These are phyloP conservation scores for Antitrichia curtipendula DNA, from an alignment of 225 moss, liverwort and hornwort species.

Conservation along the genomic window DNA sequence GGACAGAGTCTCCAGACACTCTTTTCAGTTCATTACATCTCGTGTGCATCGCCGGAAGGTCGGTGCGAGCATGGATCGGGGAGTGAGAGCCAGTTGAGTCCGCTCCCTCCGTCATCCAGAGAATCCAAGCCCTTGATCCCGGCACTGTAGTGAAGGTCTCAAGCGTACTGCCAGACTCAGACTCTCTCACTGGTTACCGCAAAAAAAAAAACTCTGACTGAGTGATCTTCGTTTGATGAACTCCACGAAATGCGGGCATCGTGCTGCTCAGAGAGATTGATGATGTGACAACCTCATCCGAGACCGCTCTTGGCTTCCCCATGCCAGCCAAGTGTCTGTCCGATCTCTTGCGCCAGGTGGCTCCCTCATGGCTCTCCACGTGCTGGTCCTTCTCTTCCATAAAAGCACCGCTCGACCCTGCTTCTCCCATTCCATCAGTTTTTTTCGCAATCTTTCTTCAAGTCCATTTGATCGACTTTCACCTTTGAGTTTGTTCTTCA, in stretches of 20 bases:
- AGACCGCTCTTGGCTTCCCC: not conserved
- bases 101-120: not conserved
- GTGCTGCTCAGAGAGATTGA: not conserved
- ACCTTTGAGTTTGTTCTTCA: too few relatives aligned
- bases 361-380: not conserved
- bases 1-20: conserved; percentile 28
- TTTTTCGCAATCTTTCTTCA: not conserved
- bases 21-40: conserved; percentile 35
- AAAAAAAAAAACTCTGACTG: too few relatives aligned
- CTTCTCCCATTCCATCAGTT: accelerated
- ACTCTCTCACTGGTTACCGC: not conserved
- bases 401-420: not conserved
- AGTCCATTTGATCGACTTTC: not conserved
- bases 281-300: not conserved
- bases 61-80: not conserved
- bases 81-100: not conserved
- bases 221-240: not conserved
- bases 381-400: not conserved
- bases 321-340: conserved; percentile 11
- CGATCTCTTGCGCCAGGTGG: not conserved
- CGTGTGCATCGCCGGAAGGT: conserved; percentile 71
- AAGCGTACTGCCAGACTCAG: not conserved
- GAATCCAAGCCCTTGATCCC: not conserved
- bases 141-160: not conserved
- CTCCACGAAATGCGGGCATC: not conserved